phyloP scores from a whole-genome alignment of 306 rosid species.

The Acacia confusa region DNA sequence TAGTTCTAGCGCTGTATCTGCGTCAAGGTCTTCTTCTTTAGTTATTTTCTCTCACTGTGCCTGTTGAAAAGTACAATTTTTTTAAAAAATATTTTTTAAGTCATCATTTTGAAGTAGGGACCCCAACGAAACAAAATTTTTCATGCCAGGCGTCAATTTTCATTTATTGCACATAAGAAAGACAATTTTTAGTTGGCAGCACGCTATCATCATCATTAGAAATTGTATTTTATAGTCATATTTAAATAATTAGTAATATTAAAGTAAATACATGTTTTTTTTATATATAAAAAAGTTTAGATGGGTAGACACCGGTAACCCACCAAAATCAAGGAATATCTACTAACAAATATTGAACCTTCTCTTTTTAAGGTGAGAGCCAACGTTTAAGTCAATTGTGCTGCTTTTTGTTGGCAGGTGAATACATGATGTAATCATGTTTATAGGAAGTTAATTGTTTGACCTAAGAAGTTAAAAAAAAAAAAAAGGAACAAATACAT shows the following conservation, averaged over 20 bases:
- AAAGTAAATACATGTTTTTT: too few relatives aligned
- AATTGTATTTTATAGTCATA: not conserved
- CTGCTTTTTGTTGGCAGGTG: too few relatives aligned
- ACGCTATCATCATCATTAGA: not conserved
- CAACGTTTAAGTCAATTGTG: too few relatives aligned
- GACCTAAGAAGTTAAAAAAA: not conserved
- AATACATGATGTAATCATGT: not conserved
- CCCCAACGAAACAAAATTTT: not conserved
- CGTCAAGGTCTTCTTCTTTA: not conserved
- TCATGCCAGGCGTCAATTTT: not conserved
- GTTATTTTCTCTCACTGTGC: not conserved
- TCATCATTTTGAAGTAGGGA: not conserved
- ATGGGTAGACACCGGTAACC: too few relatives aligned
- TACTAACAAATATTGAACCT: too few relatives aligned
- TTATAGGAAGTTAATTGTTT: not conserved
- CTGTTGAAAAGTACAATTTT: not conserved
- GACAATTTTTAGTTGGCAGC: not conserved
- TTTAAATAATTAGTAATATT: not conserved
- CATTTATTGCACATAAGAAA: not conserved
- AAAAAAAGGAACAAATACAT: too few relatives aligned
- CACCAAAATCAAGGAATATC: too few relatives aligned
- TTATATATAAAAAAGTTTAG: too few relatives aligned
- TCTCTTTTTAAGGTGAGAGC: too few relatives aligned
- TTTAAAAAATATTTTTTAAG: not conserved
- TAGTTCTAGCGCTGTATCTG: not conserved